Evolutionary conservation across 2,329 filamentous ascomycete genomes (phyloP), one percentile per base, ranked within the genome.

Genomic region (Sphaerulina populicola): DNA sequence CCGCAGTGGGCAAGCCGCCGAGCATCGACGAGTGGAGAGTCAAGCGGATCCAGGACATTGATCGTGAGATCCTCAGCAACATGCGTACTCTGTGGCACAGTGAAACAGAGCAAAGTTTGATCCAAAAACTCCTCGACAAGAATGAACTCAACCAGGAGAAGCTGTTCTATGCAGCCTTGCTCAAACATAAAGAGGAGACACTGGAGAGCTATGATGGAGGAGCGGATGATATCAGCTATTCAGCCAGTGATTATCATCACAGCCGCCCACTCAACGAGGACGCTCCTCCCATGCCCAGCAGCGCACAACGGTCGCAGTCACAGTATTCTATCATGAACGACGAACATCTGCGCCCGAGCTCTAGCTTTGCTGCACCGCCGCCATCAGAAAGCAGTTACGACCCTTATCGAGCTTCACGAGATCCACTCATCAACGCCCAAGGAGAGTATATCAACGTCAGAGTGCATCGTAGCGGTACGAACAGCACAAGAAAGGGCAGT

Each of bases 51-150:
- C 76, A 80, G 8, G 85, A 89, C 14, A 81, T 97, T 47, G 88
- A 96, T 61, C 72, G 79, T 42, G 86, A 94, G 58, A 80, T 96
- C 27, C 70, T 97, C 44, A 81, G 89, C 38, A 91, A 94, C 67
- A 75, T 98, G 57, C 85, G 86, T 53, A 91, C 89, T 2, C 77
- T 97, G 62, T 97, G 89, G 90, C 90, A 97, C 71, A 86, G 83
- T 60, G 85, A 88, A 57, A 80, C 80, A 31, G 85, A 91, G 59
- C 79, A 85, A 27, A 77, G 83, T 14, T 71, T 97, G 18, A 76
- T 85, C 21, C 73, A 80, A 49, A 84, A 82, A 62, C 74, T 97
- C n/a, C 59, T 73, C 47, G 72, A 67, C 58, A 48, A 40, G 37
- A 62, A 68, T 39, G 72, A 75, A 60, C 70, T 67, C 4, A 97